phyloP scores from a whole-genome alignment of 371 early-diverging fungal genomes.

The Mucor racemosus region DNA sequence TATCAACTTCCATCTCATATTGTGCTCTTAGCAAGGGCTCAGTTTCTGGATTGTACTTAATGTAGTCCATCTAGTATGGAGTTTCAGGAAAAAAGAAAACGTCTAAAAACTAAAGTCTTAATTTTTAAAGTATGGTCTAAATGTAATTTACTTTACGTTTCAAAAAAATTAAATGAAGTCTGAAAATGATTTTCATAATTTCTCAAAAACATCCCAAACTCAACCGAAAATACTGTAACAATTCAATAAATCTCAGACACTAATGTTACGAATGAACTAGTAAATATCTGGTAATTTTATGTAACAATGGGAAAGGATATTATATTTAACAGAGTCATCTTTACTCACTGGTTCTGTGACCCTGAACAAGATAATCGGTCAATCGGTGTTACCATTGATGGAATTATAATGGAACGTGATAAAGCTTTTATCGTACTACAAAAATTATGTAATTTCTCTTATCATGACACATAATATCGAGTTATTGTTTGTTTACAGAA shows the following conservation, averaged over 20 bases:
- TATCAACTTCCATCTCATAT: slow-evolving; percentile 8
- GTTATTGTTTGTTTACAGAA: background rate
- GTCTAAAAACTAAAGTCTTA: slow-evolving; percentile 7
- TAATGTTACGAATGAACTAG: no score
- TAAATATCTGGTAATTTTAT: background rate
- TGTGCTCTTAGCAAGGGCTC: slow-evolving; percentile 11
- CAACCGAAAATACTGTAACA: no score
- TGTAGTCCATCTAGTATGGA: slow-evolving; percentile 13
- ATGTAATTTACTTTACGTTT: slow-evolving; percentile 10
- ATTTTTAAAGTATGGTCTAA: slow-evolving; percentile 4
- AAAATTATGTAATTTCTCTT: background rate
- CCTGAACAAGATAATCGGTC: background rate
- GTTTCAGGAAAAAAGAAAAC: slow-evolving; percentile 12
- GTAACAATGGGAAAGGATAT: background rate
- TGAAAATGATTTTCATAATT: no score
- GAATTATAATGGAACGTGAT: background rate
- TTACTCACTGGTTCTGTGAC: background rate
- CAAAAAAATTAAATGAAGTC: no score
- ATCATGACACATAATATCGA: background rate
- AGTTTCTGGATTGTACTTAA: slow-evolving; percentile 10
- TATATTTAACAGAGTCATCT: background rate
- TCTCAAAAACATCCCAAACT: no score
- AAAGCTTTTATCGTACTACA: slow-evolving; percentile 1
- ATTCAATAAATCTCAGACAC: no score
- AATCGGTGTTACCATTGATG: slow-evolving; percentile 2